These are phyloP conservation scores for Leucocoprinus birnbaumii DNA, from an alignment of 768 basidiomycete species.

Conservation along the genomic window DNA sequence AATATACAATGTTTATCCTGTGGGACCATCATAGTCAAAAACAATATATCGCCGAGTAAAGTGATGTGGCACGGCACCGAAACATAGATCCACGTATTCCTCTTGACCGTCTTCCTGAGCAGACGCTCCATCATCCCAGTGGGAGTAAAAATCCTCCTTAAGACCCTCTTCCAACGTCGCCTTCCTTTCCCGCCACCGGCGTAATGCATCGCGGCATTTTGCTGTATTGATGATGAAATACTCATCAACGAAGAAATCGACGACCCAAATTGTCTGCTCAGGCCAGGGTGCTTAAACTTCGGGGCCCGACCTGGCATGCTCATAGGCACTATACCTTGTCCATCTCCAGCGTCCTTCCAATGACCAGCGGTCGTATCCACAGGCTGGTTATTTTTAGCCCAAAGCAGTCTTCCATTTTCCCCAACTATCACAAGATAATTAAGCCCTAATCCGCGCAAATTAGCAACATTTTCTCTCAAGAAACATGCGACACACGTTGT, in stretches of 20 bases:
- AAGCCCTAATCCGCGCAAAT: slow-evolving; percentile 28
- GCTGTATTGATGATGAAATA: slow-evolving; percentile 19
- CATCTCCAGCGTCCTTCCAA: slow-evolving; percentile 62
- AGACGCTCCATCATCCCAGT: slow-evolving; percentile 51
- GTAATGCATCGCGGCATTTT: slow-evolving; percentile 41
- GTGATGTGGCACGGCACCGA: slow-evolving; percentile 34
- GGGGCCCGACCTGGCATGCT: slow-evolving; percentile 20
- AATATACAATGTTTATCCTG: slow-evolving; percentile 53
- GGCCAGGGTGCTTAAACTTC: slow-evolving; percentile 7
- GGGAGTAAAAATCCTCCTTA: slow-evolving; percentile 45
- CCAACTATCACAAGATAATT: slow-evolving; percentile 66
- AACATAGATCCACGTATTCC: slow-evolving; percentile 71
- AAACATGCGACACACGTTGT: slow-evolving; percentile 37
- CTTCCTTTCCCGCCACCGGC: slow-evolving; percentile 26
- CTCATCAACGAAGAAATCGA: slow-evolving; percentile 12
- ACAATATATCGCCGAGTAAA: no score
- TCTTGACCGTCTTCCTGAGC: slow-evolving; percentile 53
- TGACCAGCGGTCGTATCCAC: slow-evolving; percentile 59
- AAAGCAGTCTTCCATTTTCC: slow-evolving; percentile 47
- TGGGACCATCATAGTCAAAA: neutral
- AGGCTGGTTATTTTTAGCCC: slow-evolving; percentile 54
- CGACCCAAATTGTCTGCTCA: neutral
- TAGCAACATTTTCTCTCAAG: neutral
- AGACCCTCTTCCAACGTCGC: slow-evolving; percentile 32
- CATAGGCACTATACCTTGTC: slow-evolving; percentile 48